phyloP scores from a whole-genome alignment of 257 asterid species.

The Ocimum tenuiflorum region DNA sequence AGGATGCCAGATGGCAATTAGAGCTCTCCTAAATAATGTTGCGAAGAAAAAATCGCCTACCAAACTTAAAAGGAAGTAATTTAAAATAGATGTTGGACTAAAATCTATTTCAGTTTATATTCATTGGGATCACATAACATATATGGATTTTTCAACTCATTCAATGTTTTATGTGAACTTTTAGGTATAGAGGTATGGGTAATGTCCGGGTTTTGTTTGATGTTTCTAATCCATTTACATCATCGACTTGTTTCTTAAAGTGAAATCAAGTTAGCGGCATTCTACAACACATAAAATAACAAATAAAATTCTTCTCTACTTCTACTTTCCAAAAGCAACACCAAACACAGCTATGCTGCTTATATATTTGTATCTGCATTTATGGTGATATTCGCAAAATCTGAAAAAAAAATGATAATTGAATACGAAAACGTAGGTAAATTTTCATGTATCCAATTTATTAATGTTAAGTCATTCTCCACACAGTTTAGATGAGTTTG shows the following conservation, averaged over 20 bases:
- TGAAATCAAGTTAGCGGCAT: not conserved
- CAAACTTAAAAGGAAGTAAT: not conserved
- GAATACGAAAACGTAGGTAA: not conserved
- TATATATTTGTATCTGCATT: not conserved
- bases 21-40: not conserved
- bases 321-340: not conserved
- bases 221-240: not conserved
- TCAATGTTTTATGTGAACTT: not conserved
- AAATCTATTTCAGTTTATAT: not conserved
- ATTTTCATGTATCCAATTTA: not conserved
- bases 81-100: not conserved
- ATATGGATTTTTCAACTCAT: not conserved
- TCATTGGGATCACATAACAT: not conserved
- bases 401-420: no score
- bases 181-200: not conserved
- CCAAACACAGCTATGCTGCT: not conserved
- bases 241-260: not conserved
- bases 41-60: not conserved
- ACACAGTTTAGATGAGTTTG: not conserved
- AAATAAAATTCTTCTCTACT: not conserved
- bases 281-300: not conserved
- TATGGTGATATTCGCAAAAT: not conserved
- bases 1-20: not conserved
- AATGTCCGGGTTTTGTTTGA: not conserved
- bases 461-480: not conserved